phyloP scores from a whole-genome alignment of 345 rosid genomes.

The Eucalyptus paniculata region DNA sequence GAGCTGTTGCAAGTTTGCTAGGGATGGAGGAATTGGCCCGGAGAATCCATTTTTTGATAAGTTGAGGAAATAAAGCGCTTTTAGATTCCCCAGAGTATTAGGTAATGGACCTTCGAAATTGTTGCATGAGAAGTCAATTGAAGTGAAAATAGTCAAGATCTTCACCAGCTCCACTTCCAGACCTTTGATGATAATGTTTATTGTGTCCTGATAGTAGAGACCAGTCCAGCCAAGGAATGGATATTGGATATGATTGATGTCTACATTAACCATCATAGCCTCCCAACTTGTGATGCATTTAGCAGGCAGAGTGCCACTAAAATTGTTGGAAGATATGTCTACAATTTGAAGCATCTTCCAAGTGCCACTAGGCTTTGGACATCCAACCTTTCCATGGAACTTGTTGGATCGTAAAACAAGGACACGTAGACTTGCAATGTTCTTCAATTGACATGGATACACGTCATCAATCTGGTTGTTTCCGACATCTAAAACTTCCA shows the following conservation, averaged over 20 bases:
- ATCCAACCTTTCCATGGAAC: neutral
- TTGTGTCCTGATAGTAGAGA: neutral
- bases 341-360: slow-evolving; percentile 28
- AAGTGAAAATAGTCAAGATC: too few species aligned
- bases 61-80: too few species aligned
- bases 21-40: too few species aligned
- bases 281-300: rapidly evolving
- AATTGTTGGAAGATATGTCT: slow-evolving; percentile 18
- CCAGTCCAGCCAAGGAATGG: neutral
- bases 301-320: neutral
- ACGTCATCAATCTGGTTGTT: too few species aligned
- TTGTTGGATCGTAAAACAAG: slow-evolving; percentile 14
- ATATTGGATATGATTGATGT: neutral
- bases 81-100: rapidly evolving
- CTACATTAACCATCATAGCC: neutral
- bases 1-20: too few species aligned
- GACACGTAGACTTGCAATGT: neutral
- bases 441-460: too few species aligned
- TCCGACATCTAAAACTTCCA: rapidly evolving
- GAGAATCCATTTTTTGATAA: too few species aligned
- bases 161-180: rapidly evolving
- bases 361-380: neutral
- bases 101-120: too few species aligned
- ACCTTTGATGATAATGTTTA: rapidly evolving
- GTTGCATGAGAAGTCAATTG: too few species aligned